These are phyloP conservation scores for Aspergillus brasiliensis DNA, from an alignment of 2,329 filamentous ascomycete species.

Conservation along the genomic window DNA sequence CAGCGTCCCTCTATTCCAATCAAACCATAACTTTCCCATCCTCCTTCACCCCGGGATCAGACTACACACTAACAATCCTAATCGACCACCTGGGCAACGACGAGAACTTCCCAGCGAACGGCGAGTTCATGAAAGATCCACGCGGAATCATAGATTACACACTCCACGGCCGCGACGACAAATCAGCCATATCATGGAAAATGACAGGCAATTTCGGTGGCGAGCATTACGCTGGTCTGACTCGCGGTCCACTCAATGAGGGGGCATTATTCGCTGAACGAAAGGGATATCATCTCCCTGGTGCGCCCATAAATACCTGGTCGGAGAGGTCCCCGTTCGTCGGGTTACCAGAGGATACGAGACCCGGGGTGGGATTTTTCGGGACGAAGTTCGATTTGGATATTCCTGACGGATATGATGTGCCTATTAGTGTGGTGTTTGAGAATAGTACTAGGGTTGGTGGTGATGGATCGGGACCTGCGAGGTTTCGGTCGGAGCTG, in stretches of 20 bases:
- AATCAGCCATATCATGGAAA: slow-evolving; percentile 48
- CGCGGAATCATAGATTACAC: slow-evolving; percentile 53
- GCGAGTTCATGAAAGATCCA: slow-evolving; percentile 47
- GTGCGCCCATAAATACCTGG: slow-evolving; percentile 36
- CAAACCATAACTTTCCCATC: slow-evolving; percentile 14
- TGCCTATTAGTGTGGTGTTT: slow-evolving; percentile 55
- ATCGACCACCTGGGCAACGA: slow-evolving; percentile 33
- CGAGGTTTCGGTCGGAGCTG: slow-evolving; percentile 44
- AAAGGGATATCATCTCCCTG: slow-evolving; percentile 55
- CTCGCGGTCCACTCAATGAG: slow-evolving; percentile 58
- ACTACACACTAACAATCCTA: slow-evolving; percentile 23
- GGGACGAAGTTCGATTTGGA: slow-evolving; percentile 50
- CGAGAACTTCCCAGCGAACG: slow-evolving; percentile 32
- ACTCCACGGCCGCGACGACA: slow-evolving; percentile 38
- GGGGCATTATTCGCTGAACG: slow-evolving; percentile 56
- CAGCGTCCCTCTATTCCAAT: slow-evolving; percentile 10
- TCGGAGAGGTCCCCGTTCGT: slow-evolving; percentile 23
- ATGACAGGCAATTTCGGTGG: slow-evolving; percentile 58
- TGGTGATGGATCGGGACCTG: not conserved
- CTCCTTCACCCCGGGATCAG: not conserved
- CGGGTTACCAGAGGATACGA: slow-evolving; percentile 33
- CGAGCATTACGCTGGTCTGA: slow-evolving; percentile 52
- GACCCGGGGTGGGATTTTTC: slow-evolving; percentile 53
- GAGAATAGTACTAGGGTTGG: slow-evolving; percentile 12
- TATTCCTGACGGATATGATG: slow-evolving; percentile 53